Evolutionary conservation across 176 grass and related monocot species (phyloP), one percentile per base, ranked within the genome.

Genomic region (Elaeis guineensis): DNA sequence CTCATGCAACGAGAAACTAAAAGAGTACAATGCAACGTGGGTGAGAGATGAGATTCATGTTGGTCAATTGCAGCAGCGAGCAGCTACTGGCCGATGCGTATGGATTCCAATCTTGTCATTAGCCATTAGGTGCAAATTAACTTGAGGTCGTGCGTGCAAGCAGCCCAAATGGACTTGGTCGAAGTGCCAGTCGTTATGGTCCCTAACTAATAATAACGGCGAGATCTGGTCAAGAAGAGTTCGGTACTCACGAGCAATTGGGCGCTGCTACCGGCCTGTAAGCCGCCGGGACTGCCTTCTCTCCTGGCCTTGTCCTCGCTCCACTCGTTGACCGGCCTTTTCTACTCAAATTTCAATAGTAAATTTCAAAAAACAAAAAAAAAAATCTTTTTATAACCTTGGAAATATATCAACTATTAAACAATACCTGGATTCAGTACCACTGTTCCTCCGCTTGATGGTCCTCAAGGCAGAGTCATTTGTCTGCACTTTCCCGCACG

Each of bases 171-270:
- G 28, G 5, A 30, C 28, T 30, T 30, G 28, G 28, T 30, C 5
- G 28, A 30, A 30, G 28, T 30, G 28, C 28, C 5, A 5, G 4
- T 26, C 25, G 25, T 26, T 4, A 4, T 0, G 25, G 25, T 26
- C 25, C 25, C 25, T 0, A 26, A 26, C 25, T 26, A 6, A 30
- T 5, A 30, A 6, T 0, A 7, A 30, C 6, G 28, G 9, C 14
- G 12, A 3, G 66, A 75, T 3, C 54, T 7, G 58, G 74, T 69
- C 62, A 51, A 28, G 3, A 29, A 53, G 50, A 61, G 22, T 9
- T 44, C 3, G 35, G 17, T 0, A 63, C 83, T 86, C 74, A 86
- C 83, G 78, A 86, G 83, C 83, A 86, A 17, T 61, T 61, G 25
- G 83, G 83, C 70, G 73, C 65, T 1, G 51, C 35, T 3, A 70